Conservation (phyloP, 306 rosid species). For the Luffa acutangula region DNA sequence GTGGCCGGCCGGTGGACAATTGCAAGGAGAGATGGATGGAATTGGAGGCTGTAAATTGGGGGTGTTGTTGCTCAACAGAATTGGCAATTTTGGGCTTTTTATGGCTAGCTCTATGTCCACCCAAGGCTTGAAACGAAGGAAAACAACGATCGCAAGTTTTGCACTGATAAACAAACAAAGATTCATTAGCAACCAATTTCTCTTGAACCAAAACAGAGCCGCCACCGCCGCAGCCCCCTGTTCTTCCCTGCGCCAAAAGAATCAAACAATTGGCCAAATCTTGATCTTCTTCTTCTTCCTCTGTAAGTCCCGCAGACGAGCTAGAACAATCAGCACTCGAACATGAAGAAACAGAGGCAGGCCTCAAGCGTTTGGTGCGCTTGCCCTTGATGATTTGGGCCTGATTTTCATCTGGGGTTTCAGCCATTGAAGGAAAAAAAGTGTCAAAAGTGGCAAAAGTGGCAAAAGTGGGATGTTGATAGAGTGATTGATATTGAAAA, state of each 20-base stretch:
- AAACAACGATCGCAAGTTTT: conserved; percentile 74
- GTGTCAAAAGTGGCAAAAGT: conserved; percentile 10
- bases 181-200: background rate
- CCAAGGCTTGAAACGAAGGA: conserved; percentile 81
- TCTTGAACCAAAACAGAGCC: background rate
- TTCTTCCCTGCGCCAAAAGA: conserved; percentile 56
- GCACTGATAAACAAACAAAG: conserved; percentile 36
- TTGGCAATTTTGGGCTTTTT: conserved; percentile 35
- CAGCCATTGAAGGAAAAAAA: conserved; percentile 18
- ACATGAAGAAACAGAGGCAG: conserved; percentile 18
- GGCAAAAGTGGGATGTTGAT: conserved; percentile 16
- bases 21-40: conserved; percentile 50
- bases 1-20: conserved; percentile 16
- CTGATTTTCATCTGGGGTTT: conserved; percentile 25
- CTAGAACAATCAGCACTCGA: conserved; percentile 14
- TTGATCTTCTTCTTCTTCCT: conserved; percentile 30
- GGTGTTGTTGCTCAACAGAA: background rate
- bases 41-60: conserved; percentile 7
- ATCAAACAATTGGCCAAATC: conserved; percentile 83
- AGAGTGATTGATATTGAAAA: conserved; percentile 23
- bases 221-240: background rate
- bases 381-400: conserved; percentile 49
- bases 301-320: conserved; percentile 4
- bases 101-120: conserved; percentile 92
- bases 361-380: conserved; percentile 58